These are phyloP conservation scores for Corchorus capsularis DNA, from an alignment of 345 rosid genomes.

Conservation along the genomic window DNA sequence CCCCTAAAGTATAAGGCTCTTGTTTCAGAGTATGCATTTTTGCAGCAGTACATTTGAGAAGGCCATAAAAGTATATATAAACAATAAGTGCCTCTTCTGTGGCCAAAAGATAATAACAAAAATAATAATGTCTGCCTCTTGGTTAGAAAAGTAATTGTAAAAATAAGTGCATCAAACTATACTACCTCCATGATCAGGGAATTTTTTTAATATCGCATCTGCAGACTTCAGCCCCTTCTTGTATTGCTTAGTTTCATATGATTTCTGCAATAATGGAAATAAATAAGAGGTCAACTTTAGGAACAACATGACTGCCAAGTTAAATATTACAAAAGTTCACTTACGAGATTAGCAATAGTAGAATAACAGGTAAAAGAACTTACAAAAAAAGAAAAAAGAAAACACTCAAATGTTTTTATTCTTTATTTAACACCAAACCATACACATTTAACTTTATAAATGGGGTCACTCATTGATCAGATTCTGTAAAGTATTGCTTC, in stretches of 20 bases:
- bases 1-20: neutral
- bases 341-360: neutral
- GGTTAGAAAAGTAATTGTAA: neutral
- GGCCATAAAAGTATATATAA: neutral
- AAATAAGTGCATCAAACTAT: conserved; percentile 8
- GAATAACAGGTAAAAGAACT: neutral
- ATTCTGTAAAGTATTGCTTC: neutral
- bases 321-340: neutral
- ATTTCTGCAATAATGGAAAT: conserved; percentile 65
- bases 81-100: neutral
- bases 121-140: neutral
- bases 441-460: neutral
- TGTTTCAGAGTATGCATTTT: conserved; percentile 10
- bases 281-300: neutral
- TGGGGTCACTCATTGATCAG: neutral
- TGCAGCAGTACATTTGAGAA: neutral
- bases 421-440: neutral
- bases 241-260: conserved; percentile 97
- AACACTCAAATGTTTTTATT: neutral
- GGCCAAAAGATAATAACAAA: neutral
- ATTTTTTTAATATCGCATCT: conserved; percentile 90
- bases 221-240: conserved; percentile 99
- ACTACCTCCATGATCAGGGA: conserved; percentile 99
- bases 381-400: neutral
- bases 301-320: conserved; percentile 5